Evolutionary conservation across 2,329 filamentous ascomycete species (phyloP).

Genomic region (Colletotrichum somersetense): DNA sequence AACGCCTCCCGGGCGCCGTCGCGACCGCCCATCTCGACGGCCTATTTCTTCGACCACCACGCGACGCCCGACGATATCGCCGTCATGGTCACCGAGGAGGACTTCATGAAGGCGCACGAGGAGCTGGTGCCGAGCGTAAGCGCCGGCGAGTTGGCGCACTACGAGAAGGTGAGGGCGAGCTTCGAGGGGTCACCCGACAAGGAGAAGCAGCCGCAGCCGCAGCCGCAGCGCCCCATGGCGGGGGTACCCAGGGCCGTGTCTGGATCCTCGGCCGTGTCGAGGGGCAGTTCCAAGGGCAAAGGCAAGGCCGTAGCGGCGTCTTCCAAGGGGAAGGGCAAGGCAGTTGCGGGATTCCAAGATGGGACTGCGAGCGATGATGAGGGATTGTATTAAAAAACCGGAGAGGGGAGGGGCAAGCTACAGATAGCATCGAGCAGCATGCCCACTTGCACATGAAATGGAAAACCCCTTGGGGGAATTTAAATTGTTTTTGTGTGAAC

Average conservation of each 20-base stretch:
- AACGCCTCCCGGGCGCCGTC: conserved; percentile 60
- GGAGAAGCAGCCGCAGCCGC: conserved; percentile 55
- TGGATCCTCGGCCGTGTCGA: conserved; percentile 47
- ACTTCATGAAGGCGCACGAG: conserved; percentile 83
- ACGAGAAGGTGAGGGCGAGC: conserved; percentile 82
- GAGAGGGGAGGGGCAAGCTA: neutral
- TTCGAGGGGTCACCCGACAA: conserved; percentile 78
- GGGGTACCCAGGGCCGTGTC: conserved; percentile 44
- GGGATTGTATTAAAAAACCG: conserved; percentile 61
- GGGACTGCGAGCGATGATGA: conserved; percentile 69
- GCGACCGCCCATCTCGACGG: conserved; percentile 76
- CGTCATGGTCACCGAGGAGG: conserved; percentile 89
- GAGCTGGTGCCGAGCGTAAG: conserved; percentile 96
- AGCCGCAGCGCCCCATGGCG: conserved; percentile 39
- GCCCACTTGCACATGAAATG: neutral
- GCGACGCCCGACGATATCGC: conserved; percentile 85
- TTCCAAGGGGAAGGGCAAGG: conserved; percentile 60
- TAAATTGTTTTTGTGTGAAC: neutral
- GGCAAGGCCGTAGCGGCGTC: conserved; percentile 50
- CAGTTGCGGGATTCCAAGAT: conserved; percentile 64
- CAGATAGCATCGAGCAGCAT: neutral
- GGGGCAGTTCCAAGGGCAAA: conserved; percentile 50
- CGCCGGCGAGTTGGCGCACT: conserved; percentile 90
- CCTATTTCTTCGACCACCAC: conserved; percentile 95
- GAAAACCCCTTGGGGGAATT: neutral